Base-by-base conservation (phyloP, 2,329 filamentous ascomycete genomes). In the Massarina eburnea region DNA sequence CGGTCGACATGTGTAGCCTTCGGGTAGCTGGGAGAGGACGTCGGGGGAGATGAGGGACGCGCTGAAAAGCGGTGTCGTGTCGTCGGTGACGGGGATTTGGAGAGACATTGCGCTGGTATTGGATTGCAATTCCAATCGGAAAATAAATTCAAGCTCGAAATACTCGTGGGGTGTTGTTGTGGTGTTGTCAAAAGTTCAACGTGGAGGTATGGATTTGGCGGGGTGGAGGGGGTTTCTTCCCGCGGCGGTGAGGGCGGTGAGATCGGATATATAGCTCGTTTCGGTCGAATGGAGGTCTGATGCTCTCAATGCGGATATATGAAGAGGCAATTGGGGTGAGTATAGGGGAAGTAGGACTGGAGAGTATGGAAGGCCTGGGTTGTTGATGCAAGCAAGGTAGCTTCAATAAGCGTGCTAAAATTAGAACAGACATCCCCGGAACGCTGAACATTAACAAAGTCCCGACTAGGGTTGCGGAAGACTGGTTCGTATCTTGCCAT, bases 1-100 rank as follows among this genome's bases (percentile, higher is more conserved):
- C 0, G 92, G 84, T 20, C 94, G 90, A 64, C 95, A 81, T 21
- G 78, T 82, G 78, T 97, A 97, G 61, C 87, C 86, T 58, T 85
- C 76, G 34, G 94, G 92, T 0, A 97, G 84, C 15, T 78, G 79
- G 32, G 84, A 76, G 49, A 83, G 74, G 58, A 96, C 88, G 43
- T 81, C 76, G 17, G 88, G 82, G 19, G 89, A 90, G 71, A 97
- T 85, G 64, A 96, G 85, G 51, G 83, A 74, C 52, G 80, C 67
- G 46, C 85, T 80, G 79, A 96, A 96, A 69, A 96, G 87, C 27
- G 83, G 85, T 21, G 62, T 56, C 32, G 58, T 52, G 29, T 59
- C 48, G 55, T 68, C 63, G 41, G 55, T 57, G 39, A 57, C 45
- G 46, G 55, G 32, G 10, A 27, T 39, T 39, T 43, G 27, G 37